Evolutionary conservation across 1,139 yeast genomes (phyloP), one percentile per base, ranked within the genome.

Genomic region (Kluyveromyces sp.): DNA sequence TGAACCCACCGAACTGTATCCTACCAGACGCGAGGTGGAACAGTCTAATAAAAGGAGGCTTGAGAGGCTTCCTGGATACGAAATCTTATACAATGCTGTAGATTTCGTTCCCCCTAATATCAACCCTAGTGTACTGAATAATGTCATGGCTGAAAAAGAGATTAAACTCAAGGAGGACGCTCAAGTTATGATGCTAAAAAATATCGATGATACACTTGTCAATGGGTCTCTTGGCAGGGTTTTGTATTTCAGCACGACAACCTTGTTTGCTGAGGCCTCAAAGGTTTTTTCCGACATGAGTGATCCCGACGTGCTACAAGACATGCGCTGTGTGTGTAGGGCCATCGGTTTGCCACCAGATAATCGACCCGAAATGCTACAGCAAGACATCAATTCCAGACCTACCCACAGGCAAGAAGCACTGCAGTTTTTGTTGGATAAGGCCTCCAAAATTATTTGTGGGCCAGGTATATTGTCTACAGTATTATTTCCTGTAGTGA

Each of bases 151-250:
- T 4, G 84, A 83, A 4, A 69, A 71, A 39, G 61, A 61, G n/a
- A 63, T 92, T 13, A 69, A 68, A 1, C 68, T 92, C 54, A 89
- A 88, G 56, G 77, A 75, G 44, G 86, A 85, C 43, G 94, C 96
- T 0, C 98, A 92, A 63, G 98, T 92, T 0, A 89, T 92, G 96
- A 81, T 94, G 74, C 72, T 92, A 50, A 92, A 89, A 61, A 94
- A 92, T 59, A 74, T 80, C 45, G 96, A 88, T 55, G 92, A 82
- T 37, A 76, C 83, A 1, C 69, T 92, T 36, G 97, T 94, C 18
- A 92, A 92, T 63, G 98, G 99, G 0, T 78, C 96, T 0, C 68
- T 92, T 41, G 99, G 99, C 0, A 80, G 73, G 45, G 88, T 92
- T 1, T 46, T 67, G 6, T 61, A 64, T 28, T 69, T 68, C 47